Evolutionary conservation across 768 basidiomycete genomes (phyloP).

Genomic region (Saitozyma podzolica): DNA sequence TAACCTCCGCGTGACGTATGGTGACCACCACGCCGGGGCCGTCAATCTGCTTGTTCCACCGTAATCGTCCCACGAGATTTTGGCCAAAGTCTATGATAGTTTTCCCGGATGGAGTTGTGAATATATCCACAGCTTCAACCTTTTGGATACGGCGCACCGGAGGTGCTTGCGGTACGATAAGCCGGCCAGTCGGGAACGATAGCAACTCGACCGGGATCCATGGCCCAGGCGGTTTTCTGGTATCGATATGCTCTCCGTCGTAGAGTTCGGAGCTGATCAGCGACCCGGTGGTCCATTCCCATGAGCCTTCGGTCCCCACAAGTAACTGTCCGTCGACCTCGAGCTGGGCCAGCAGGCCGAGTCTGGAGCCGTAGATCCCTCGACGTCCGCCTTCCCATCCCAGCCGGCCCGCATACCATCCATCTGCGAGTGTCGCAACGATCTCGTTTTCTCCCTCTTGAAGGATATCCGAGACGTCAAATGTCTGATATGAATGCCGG

Average conservation of each 20-base stretch:
- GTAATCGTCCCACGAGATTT: conserved; percentile 47
- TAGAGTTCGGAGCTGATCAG: conserved; percentile 36
- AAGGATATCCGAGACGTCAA: conserved; percentile 28
- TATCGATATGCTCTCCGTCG: conserved; percentile 37
- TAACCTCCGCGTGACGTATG: conserved; percentile 42
- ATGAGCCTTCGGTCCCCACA: conserved; percentile 17
- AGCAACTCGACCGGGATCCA: conserved; percentile 6
- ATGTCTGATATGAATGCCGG: conserved; percentile 40
- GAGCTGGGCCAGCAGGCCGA: conserved; percentile 37
- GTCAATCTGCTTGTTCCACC: not conserved
- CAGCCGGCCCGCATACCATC: conserved; percentile 34
- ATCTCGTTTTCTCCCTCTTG: conserved; percentile 32
- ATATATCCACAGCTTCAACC: conserved; percentile 25
- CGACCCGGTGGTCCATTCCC: conserved; percentile 17
- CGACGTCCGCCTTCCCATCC: conserved; percentile 13
- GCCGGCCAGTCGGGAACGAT: conserved; percentile 18
- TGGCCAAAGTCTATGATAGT: conserved; percentile 49
- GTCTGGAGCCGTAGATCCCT: conserved; percentile 30
- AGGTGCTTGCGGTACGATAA: conserved; percentile 37
- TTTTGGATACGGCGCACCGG: conserved; percentile 32
- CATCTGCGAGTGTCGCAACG: conserved; percentile 28
- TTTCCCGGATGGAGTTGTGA: conserved; percentile 43
- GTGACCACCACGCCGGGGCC: conserved; percentile 6
- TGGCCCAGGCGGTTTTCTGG: not conserved
- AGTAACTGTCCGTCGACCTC: conserved; percentile 25